Conservation (phyloP, 192 early-diverging fungal genomes). For the Phycomyces blakesleeanus region DNA sequence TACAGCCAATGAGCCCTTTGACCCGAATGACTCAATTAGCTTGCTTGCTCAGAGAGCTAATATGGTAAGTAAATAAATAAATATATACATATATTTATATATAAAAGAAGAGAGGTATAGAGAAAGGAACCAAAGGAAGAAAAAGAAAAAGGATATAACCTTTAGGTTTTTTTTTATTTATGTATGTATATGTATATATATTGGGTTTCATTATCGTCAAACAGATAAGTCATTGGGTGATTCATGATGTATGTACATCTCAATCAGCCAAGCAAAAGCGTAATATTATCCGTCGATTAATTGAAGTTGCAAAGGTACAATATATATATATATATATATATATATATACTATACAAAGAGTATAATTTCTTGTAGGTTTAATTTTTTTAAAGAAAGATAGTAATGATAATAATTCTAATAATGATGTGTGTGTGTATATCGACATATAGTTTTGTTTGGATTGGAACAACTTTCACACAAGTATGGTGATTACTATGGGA, state of each 20-base stretch:
- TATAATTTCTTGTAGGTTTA: too few species aligned
- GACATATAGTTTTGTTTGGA: slow-evolving; percentile 43
- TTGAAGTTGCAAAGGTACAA: slow-evolving; percentile 35
- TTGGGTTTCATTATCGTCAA: background rate
- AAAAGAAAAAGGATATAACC: too few species aligned
- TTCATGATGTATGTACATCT: slow-evolving; percentile 20
- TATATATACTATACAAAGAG: too few species aligned
- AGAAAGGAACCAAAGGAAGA: too few species aligned
- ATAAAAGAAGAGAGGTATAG: too few species aligned
- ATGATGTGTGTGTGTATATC: too few species aligned
- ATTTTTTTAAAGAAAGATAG: too few species aligned
- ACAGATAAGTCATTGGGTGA: slow-evolving; percentile 36
- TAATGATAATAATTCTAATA: too few species aligned
- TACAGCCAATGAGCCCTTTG: background rate
- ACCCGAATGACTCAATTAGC: slow-evolving; percentile 23
- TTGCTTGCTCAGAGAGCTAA: slow-evolving; percentile 37
- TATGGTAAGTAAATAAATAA: slow-evolving; percentile 20
- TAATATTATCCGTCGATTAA: slow-evolving; percentile 22
- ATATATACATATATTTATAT: too few species aligned
- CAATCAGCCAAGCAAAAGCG: slow-evolving; percentile 14
- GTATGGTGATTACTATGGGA: slow-evolving; percentile 60
- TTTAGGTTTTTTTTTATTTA: too few species aligned
- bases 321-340: background rate
- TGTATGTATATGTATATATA: background rate
- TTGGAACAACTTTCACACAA: slow-evolving; percentile 64